These are phyloP conservation scores for Skeletonema marinoi DNA, from an alignment of 108 stramenopile genomes.

Conservation along the genomic window DNA sequence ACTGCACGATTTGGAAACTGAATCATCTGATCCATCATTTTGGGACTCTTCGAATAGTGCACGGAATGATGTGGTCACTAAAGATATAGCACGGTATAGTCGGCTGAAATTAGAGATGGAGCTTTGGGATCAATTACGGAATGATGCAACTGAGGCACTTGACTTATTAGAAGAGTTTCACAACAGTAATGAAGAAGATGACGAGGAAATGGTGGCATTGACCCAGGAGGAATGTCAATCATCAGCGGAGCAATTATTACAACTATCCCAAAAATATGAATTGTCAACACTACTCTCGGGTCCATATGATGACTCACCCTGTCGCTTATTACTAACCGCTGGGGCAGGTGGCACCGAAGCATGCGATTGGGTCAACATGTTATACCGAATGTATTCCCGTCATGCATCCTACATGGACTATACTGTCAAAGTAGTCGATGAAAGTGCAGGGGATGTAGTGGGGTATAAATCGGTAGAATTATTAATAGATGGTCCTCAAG, in stretches of 20 bases:
- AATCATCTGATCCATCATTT: slow-evolving; percentile 63
- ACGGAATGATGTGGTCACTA: slow-evolving; percentile 52
- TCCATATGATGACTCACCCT: slow-evolving; percentile 72
- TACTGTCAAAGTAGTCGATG: slow-evolving; percentile 53
- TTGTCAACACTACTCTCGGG: slow-evolving; percentile 70
- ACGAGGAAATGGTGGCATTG: slow-evolving; percentile 45
- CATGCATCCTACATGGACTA: slow-evolving; percentile 70
- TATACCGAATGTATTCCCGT: slow-evolving; percentile 84
- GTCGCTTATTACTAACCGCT: slow-evolving; percentile 91
- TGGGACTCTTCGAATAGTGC: slow-evolving; percentile 64
- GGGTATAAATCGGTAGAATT: slow-evolving; percentile 92
- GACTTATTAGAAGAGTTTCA: slow-evolving; percentile 55
- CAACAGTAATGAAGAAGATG: slow-evolving; percentile 26
- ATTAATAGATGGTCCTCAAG: slow-evolving; percentile 59
- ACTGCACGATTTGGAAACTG: slow-evolving; percentile 56
- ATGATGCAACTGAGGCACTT: slow-evolving; percentile 56
- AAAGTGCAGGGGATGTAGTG: slow-evolving; percentile 74
- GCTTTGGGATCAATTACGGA: slow-evolving; percentile 56
- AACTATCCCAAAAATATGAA: slow-evolving; percentile 64
- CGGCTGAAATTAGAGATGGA: slow-evolving; percentile 43
- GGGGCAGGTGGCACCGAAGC: slow-evolving; percentile 98
- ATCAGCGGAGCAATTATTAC: slow-evolving; percentile 41
- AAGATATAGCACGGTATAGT: slow-evolving; percentile 49
- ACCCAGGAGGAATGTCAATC: slow-evolving; percentile 53
- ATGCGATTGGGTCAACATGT: slow-evolving; percentile 88